Base-by-base conservation (phyloP, 2,329 filamentous ascomycete species). In the Onygena corvina region DNA sequence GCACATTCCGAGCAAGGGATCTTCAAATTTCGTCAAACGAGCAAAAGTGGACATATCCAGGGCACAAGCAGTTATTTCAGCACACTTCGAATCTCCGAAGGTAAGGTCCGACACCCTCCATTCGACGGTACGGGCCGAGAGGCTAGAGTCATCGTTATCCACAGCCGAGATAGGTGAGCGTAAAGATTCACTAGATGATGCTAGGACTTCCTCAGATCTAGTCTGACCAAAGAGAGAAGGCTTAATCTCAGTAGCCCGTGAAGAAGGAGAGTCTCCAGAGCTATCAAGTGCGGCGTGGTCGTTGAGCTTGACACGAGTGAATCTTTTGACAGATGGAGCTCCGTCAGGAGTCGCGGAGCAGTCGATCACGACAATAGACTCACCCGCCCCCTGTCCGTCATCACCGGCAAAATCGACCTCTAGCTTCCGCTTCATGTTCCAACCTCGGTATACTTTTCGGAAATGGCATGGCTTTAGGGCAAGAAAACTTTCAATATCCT, bases 381-480 rank as follows among this genome's bases (percentile, higher is more conserved):
- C 90, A 16, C 88, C 88, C 21, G 81, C 82, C 45, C 81, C 78
- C 49, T 78, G 71, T n/a, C 79, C 77, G 65, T 92, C 84, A 56
- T 89, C 86, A 16, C 79, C 80, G 34, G 84, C 84, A 66, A 95
- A 96, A 61, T 98, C 92, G 2, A 94, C 86, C 58, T 92, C 83
- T 2, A 96, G 70, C 53, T 73, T 80, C 52, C 88, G 79, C 48
- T 80, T 80, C 89, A 96, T 96, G 60, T 96, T 86, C 90, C 92
- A 96, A 2, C 84, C 84, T 51, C 84, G 71, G 60, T 85, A 96
- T 1, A 79, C 72, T 58, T 81, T 82, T 18, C 82, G 80, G 63
- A 94, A 94, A 57, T 93, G 79, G 34, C 79, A 76, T 3, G 90
- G 89, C 56, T 79, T 81, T 57, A 83, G 80, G 0, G 71, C 71